These are phyloP conservation scores for Amphibolis antarctica DNA, from an alignment of 106 monocot species.

Conservation along the genomic window DNA sequence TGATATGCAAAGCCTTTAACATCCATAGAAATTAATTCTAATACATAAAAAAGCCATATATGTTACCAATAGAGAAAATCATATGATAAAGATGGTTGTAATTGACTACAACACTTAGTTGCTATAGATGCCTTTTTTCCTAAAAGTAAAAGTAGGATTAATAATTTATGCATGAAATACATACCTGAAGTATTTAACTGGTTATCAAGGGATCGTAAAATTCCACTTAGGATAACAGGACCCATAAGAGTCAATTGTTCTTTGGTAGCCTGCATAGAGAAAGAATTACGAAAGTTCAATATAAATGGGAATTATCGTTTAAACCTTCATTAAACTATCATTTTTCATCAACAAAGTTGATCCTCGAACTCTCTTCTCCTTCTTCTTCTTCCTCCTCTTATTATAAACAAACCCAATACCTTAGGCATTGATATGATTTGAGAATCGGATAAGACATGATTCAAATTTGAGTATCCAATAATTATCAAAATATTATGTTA, in stretches of 20 bases:
- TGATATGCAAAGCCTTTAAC: slow-evolving; percentile 77
- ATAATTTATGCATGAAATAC: neutral
- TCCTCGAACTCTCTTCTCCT: no score
- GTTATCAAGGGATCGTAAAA: slow-evolving; percentile 65
- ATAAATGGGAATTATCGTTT: neutral
- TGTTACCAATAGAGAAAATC: neutral
- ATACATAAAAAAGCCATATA: slow-evolving; percentile 1
- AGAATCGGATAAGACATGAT: no score
- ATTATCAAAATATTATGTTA: no score
- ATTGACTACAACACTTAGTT: no score
- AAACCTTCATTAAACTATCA: neutral
- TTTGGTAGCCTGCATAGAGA: slow-evolving; percentile 38
- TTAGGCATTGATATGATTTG: no score
- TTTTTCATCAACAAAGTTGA: no score
- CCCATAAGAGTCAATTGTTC: slow-evolving; percentile 92
- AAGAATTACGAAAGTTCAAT: neutral
- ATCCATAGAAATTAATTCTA: slow-evolving; percentile 40
- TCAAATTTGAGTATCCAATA: no score
- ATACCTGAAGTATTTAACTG: slow-evolving; percentile 46
- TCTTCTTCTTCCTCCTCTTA: no score
- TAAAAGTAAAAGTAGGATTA: no score
- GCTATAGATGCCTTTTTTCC: no score
- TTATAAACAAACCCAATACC: no score
- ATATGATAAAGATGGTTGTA: no score
- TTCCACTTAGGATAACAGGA: slow-evolving; percentile 83